These are phyloP conservation scores for Epichloe bromicola DNA, from an alignment of 2,329 filamentous ascomycete species.

Conservation along the genomic window DNA sequence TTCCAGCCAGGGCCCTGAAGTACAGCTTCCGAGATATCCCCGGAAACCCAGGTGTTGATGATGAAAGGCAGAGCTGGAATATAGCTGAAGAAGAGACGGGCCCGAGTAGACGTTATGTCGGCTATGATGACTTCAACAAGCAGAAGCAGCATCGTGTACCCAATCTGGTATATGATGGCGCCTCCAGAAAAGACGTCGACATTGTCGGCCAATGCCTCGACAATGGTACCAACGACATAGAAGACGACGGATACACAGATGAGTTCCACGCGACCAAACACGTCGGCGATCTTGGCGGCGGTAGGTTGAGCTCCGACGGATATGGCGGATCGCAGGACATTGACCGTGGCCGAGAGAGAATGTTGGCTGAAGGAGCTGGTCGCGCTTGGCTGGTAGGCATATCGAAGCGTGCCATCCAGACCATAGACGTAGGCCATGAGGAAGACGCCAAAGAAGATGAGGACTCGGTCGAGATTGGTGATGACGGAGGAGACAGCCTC, in stretches of 20 bases:
- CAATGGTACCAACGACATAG: slow-evolving; percentile 36
- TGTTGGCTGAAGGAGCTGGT: slow-evolving; percentile 37
- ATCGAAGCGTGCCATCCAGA: slow-evolving; percentile 43
- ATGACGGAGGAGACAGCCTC: slow-evolving; percentile 42
- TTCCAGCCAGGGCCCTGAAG: slow-evolving; percentile 30
- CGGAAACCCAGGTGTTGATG: slow-evolving; percentile 50
- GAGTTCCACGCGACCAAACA: slow-evolving; percentile 51
- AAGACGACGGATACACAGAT: slow-evolving; percentile 39
- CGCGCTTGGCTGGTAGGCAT: slow-evolving; percentile 41
- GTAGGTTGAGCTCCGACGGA: slow-evolving; percentile 47
- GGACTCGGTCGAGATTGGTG: slow-evolving; percentile 36
- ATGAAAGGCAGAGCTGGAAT: slow-evolving; percentile 49
- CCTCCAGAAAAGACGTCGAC: slow-evolving; percentile 38
- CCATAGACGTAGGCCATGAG: slow-evolving; percentile 52
- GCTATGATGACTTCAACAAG: slow-evolving; percentile 52
- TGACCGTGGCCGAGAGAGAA: slow-evolving; percentile 43
- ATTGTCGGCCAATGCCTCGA: slow-evolving; percentile 46
- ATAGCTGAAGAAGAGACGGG: slow-evolving; percentile 49
- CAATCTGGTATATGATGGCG: slow-evolving; percentile 52
- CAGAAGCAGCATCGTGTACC: slow-evolving; percentile 46
- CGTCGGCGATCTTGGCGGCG: slow-evolving; percentile 50
- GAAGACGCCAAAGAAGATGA: slow-evolving; percentile 49
- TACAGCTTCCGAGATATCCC: slow-evolving; percentile 42
- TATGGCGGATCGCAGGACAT: slow-evolving; percentile 44
- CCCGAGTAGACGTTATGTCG: slow-evolving; percentile 53